Evolutionary conservation across 208 protist genomes (phyloP), one percentile per base, ranked within the genome.

Genomic region (Acanthamoeba polyphaga): DNA sequence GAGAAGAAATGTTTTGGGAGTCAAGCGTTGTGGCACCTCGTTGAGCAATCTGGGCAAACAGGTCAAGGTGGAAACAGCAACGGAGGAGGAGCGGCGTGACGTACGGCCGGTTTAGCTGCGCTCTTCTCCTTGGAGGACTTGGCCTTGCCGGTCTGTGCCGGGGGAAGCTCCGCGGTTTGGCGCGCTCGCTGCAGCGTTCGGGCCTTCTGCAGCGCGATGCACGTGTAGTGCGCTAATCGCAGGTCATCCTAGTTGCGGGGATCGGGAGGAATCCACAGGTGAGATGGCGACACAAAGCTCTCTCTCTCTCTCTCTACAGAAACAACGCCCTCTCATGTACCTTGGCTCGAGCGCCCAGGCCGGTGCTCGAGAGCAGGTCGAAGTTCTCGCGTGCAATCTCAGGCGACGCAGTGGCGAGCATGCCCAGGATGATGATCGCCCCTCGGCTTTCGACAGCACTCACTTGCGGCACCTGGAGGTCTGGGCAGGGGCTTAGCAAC

Each of bases 121-220:
- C 29, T 38, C 68, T 74, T 74, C 1, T 43, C 68, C 68, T 38
- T 74, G 68, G 68, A 22, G 6, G 32, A 29, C 9, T 29, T 43
- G 19, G 29, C 9, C 68, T 74, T 74, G 12, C 32, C 19, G n/a
- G 27, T 74, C 29, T 43, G 68, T 43, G 8, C 68, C 13, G 38
- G 17, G 24, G 88, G 38, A 49, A 49, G 66, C 19, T 34, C 53
- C 29, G 87, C 84, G 76, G 53, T 88, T 29, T 85, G 27, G 5
- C 46, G 46, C 13, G n/a, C 15, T 66, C 24, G 17, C 1, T 64
- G 46, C 46, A 22, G n/a, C n/a, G 34, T n/a, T 2, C n/a, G 53
- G 10, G 80, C 22, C 51, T 96, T 96, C 72, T 97, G 96, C 46
- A 97, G 38, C 13, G 70, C 95, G 29, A 96, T 96, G 38, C 96